phyloP scores from a whole-genome alignment of 768 basidiomycete genomes.

The Kwoniella europaea region DNA sequence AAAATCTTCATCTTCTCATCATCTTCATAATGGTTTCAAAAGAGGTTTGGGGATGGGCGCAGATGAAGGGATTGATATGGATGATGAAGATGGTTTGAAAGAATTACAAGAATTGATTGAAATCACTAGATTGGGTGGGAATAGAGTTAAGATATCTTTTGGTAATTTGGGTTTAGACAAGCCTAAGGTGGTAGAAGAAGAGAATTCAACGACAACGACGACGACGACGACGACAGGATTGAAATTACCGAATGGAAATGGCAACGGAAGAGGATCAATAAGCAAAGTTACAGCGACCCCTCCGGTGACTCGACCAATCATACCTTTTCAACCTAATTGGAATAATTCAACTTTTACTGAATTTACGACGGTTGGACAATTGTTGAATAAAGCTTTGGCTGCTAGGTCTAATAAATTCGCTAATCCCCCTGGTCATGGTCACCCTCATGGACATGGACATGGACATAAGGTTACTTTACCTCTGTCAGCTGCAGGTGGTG shows the following conservation, averaged over 20 bases:
- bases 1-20: not conserved
- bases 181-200: not conserved
- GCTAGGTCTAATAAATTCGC: slow-evolving; percentile 25
- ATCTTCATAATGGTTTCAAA: not conserved
- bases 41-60: not conserved
- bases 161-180: slow-evolving; percentile 1
- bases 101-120: slow-evolving; percentile 45
- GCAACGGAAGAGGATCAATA: not conserved
- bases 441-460: not conserved
- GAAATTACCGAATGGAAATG: not conserved
- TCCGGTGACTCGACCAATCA: not conserved
- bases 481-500: no score
- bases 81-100: slow-evolving; percentile 42
- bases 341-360: slow-evolving; percentile 19
- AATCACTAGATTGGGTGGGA: slow-evolving; percentile 33
- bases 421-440: not conserved
- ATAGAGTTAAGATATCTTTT: slow-evolving; percentile 15
- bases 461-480: slow-evolving; percentile 1
- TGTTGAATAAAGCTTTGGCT: slow-evolving; percentile 41
- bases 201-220: not conserved
- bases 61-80: slow-evolving; percentile 22
- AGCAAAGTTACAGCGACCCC: not conserved
- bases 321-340: slow-evolving; percentile 25
- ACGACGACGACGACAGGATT: not conserved
- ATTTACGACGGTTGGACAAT: slow-evolving; percentile 35